Conservation (phyloP, 176 grass and related monocot species). For the Carex kokanica region DNA sequence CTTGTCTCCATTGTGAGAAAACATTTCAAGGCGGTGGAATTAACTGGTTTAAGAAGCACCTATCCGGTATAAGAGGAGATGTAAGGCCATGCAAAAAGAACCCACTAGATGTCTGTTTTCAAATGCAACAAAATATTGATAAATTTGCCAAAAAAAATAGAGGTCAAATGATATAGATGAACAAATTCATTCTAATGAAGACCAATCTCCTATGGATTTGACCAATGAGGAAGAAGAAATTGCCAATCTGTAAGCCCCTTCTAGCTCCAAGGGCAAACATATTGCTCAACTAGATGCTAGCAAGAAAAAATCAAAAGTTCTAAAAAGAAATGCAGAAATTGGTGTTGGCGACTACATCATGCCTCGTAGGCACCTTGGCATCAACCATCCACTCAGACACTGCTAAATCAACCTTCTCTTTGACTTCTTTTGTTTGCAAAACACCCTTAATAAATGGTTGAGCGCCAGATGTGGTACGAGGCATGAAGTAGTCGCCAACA, state of each 20-base stretch:
- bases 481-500: not conserved
- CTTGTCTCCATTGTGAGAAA: not conserved
- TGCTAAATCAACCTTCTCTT: not conserved
- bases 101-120: not conserved
- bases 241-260: no score
- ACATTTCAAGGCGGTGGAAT: not conserved
- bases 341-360: not conserved
- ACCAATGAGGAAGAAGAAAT: not conserved
- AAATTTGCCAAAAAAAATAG: not conserved
- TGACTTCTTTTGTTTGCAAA: conserved; percentile 1
- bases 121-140: not conserved
- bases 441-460: not conserved
- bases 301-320: no score
- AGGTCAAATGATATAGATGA: no score
- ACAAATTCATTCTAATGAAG: not conserved
- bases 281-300: no score
- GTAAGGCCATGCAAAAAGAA: not conserved
- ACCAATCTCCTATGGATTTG: not conserved
- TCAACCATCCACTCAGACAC: conserved; percentile 15
- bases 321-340: not conserved
- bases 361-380: not conserved
- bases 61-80: not conserved
- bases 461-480: not conserved
- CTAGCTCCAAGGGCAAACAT: not conserved
- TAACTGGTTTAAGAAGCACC: not conserved